A percentile compares a stretch with the other conserved stretches of the same genome.
Evolutionary conservation across 805 yeast genomes (phyloP).

Genomic region (Yarrowia sp.): DNA sequence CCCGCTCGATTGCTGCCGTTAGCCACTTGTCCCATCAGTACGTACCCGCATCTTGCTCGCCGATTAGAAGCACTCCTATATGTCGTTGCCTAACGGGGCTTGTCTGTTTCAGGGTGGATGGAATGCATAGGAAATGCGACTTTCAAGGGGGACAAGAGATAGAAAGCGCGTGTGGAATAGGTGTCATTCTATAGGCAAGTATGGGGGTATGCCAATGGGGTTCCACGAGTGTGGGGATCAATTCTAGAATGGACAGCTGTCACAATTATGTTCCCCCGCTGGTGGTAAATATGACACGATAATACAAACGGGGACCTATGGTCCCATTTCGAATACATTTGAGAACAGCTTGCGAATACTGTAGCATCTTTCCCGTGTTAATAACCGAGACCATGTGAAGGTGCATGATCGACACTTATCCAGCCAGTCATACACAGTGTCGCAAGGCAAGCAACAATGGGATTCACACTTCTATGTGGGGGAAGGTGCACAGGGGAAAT

Average conservation of each 20-base stretch:
- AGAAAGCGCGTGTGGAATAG: not conserved
- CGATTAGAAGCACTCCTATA: constrained; percentile 1
- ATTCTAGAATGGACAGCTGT: too few species aligned
- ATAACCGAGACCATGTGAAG: constrained; percentile 1
- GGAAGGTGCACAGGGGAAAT: constrained; percentile 13
- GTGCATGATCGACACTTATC: constrained; percentile 17
- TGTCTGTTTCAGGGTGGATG: constrained; percentile 23
- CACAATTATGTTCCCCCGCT: too few species aligned
- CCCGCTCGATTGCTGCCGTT: not conserved
- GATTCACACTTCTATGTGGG: not conserved
- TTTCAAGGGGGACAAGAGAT: constrained; percentile 15
- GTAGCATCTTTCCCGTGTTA: not conserved
- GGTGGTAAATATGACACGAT: not conserved
- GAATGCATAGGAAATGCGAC: constrained; percentile 21
- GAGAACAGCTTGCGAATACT: too few species aligned
- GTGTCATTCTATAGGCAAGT: not conserved
- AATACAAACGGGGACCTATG: not conserved
- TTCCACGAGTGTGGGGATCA: too few species aligned
- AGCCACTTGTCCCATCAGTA: not conserved
- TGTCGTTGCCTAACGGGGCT: not conserved
- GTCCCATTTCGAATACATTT: not conserved
- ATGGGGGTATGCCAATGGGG: not conserved
- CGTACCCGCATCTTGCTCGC: constrained; percentile 1
- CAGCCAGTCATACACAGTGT: constrained; percentile 9
- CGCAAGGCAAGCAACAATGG: constrained; percentile 21